Conservation (phyloP, 192 early-diverging fungal species). For the Diversispora epigaea region DNA sequence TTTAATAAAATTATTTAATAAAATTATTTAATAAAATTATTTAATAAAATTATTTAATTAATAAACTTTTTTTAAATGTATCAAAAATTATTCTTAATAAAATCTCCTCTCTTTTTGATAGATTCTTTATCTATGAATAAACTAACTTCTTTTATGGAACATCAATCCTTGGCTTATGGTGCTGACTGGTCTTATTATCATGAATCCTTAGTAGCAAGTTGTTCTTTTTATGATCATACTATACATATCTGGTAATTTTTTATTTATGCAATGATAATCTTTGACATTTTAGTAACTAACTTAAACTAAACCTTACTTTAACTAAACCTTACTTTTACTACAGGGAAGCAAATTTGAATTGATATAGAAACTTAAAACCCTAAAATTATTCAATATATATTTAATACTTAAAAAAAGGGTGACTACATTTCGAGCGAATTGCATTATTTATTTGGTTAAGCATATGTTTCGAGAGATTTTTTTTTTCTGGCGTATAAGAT, state of each 20-base stretch:
- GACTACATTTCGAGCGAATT: no score
- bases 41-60: background rate
- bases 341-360: background rate
- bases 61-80: no score
- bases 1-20: background rate
- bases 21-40: background rate
- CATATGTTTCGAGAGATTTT: no score
- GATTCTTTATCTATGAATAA: constrained; percentile 29
- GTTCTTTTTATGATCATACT: constrained; percentile 81
- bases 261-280: background rate
- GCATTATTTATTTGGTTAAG: no score
- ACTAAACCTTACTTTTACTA: background rate
- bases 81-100: no score
- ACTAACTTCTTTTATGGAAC: constrained; percentile 61
- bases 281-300: background rate
- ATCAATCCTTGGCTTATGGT: constrained; percentile 76
- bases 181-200: constrained; percentile 68
- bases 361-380: background rate
- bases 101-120: no score
- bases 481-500: no score
- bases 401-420: no score
- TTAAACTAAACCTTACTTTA: background rate
- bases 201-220: constrained; percentile 58
- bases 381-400: no score
- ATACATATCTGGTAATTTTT: constrained; percentile 63